phyloP scores from a whole-genome alignment of 768 basidiomycete genomes.

The Flagelloscypha sp. region DNA sequence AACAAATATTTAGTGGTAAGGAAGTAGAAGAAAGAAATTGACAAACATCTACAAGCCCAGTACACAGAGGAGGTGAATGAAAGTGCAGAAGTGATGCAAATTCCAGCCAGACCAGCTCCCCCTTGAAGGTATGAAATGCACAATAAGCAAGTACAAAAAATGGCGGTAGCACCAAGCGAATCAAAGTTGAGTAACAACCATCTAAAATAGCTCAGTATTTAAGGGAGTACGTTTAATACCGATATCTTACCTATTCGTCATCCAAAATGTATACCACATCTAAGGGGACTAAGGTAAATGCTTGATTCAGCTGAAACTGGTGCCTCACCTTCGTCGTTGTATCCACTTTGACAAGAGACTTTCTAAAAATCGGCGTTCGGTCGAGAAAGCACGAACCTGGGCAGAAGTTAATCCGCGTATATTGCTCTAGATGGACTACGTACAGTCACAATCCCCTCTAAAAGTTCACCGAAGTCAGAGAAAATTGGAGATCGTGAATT shows the following conservation, averaged over 20 bases:
- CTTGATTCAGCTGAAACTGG: neutral
- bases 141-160: constrained; percentile 70
- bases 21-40: constrained; percentile 19
- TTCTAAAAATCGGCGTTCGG: constrained; percentile 70
- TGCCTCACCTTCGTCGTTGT: constrained; percentile 58
- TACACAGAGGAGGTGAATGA: constrained; percentile 46
- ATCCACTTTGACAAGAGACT: constrained; percentile 69
- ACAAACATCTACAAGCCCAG: constrained; percentile 47
- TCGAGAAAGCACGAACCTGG: constrained; percentile 88
- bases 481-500: constrained; percentile 81
- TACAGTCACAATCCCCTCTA: constrained; percentile 89
- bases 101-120: constrained; percentile 54
- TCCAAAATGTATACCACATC: constrained; percentile 89
- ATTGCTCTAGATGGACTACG: too few relatives aligned
- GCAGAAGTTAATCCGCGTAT: too few relatives aligned
- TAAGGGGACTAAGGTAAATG: constrained; percentile 14
- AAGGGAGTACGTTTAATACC: too few relatives aligned
- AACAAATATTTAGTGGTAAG: too few relatives aligned
- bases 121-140: constrained; percentile 53
- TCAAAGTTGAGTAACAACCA: constrained; percentile 86
- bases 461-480: constrained; percentile 71
- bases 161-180: constrained; percentile 59
- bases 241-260: too few relatives aligned
- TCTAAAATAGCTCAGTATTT: too few relatives aligned
- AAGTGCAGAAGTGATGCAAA: constrained; percentile 72